These are phyloP conservation scores for Aspergillus aculeatinus DNA, from an alignment of 2,329 filamentous ascomycete genomes.

Conservation along the genomic window DNA sequence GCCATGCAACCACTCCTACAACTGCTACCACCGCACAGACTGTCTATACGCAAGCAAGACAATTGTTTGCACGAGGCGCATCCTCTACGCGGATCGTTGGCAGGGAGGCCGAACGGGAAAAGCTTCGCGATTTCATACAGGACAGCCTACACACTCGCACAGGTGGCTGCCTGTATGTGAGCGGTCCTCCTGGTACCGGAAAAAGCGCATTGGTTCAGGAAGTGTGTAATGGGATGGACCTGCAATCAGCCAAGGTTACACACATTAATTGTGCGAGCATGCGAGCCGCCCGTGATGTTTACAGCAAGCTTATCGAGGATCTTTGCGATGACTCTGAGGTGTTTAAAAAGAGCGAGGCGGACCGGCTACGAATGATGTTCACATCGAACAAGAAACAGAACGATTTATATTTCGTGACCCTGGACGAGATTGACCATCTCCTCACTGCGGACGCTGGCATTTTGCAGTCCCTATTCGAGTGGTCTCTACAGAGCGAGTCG, in stretches of 20 bases:
- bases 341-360: constrained; percentile 65
- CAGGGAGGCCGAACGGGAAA: constrained; percentile 66
- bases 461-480: constrained; percentile 92
- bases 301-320: constrained; percentile 71
- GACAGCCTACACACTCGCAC: constrained; percentile 59
- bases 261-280: constrained; percentile 98
- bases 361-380: constrained; percentile 70
- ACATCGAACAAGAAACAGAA: constrained; percentile 39
- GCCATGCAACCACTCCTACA: constrained; percentile 67
- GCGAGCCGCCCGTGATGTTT: constrained; percentile 82
- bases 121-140: constrained; percentile 68
- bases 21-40: constrained; percentile 59
- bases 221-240: constrained; percentile 63
- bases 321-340: constrained; percentile 63
- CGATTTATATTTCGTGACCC: constrained; percentile 72
- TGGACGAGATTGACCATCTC: constrained; percentile 95
- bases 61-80: constrained; percentile 79
- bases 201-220: constrained; percentile 93
- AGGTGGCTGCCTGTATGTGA: constrained; percentile 88
- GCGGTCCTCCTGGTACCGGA: constrained; percentile 90
- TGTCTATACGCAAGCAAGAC: constrained; percentile 81
- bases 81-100: constrained; percentile 74
- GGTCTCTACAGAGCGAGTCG: constrained; percentile 81
- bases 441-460: constrained; percentile 85
- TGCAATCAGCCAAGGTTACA: constrained; percentile 61